phyloP scores from a whole-genome alignment of 306 rosid species.

The Gastrolobium bilobum region DNA sequence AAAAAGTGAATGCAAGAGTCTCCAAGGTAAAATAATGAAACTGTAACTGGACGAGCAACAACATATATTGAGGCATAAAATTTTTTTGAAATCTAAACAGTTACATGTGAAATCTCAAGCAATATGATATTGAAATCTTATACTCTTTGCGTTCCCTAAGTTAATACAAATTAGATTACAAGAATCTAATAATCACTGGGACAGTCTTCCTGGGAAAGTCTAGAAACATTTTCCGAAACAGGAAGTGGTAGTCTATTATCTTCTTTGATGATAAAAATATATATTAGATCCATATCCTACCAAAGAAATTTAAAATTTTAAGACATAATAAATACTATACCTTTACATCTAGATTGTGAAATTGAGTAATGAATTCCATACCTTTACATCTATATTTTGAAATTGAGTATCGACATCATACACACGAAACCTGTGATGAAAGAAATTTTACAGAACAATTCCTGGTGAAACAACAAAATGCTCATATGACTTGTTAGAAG shows the following conservation, averaged over 20 bases:
- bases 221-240: constrained; percentile 13
- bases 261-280: constrained; percentile 19
- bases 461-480: constrained; percentile 52
- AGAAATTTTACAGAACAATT: constrained; percentile 44
- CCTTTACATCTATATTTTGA: constrained; percentile 86
- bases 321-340: constrained; percentile 55
- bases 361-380: constrained; percentile 68
- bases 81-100: constrained; percentile 7
- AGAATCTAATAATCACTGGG: constrained; percentile 14
- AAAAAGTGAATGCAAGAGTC: constrained; percentile 33
- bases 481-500: constrained; percentile 44
- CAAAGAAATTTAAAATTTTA: constrained; percentile 33
- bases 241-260: constrained; percentile 32
- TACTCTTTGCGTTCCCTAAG: not conserved
- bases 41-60: not conserved
- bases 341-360: constrained; percentile 82
- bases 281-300: constrained; percentile 33
- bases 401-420: constrained; percentile 92
- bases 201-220: not conserved
- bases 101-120: constrained; percentile 28
- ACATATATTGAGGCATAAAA: constrained; percentile 15
- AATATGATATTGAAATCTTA: constrained; percentile 17
- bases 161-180: constrained; percentile 12
- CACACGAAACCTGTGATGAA: constrained; percentile 79
- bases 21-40: constrained; percentile 7